These are phyloP conservation scores for Ricinus communis DNA, from an alignment of 345 rosid genomes.

Conservation along the genomic window DNA sequence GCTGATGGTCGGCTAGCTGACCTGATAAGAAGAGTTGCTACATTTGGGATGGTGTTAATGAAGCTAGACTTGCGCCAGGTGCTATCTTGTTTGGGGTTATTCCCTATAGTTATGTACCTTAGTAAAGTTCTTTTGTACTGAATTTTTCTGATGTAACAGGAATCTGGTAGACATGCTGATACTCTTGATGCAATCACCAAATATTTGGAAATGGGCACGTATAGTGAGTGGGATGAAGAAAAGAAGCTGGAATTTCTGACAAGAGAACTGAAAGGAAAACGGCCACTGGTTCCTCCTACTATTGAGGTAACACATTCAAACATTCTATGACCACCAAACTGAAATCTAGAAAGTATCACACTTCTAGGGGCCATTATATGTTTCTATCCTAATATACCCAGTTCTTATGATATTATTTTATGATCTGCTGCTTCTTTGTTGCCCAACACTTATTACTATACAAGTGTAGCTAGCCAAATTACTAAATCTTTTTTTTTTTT, in stretches of 20 bases:
- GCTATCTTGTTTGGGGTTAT: slow-evolving; percentile 17
- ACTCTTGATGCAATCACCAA: slow-evolving; percentile 77
- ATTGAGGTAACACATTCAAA: slow-evolving; percentile 58
- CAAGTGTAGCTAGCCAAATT: too few relatives aligned
- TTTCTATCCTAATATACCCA: too few relatives aligned
- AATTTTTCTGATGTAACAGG: slow-evolving; percentile 47
- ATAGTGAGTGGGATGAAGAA: slow-evolving; percentile 96
- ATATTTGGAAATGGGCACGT: slow-evolving; percentile 91
- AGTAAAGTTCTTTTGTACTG: slow-evolving; percentile 9
- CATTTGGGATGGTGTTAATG: slow-evolving; percentile 88
- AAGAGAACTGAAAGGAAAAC: slow-evolving; percentile 85
- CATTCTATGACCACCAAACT: neutral
- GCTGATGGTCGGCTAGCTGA: slow-evolving; percentile 96
- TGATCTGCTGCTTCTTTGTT: too few relatives aligned
- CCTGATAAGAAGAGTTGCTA: slow-evolving; percentile 83
- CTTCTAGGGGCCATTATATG: neutral
- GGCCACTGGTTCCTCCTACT: slow-evolving; percentile 80
- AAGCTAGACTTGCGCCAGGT: slow-evolving; percentile 99
- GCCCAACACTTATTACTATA: too few relatives aligned
- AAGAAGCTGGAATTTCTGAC: slow-evolving; percentile 80
- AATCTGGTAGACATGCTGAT: slow-evolving; percentile 87
- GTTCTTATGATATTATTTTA: too few relatives aligned
- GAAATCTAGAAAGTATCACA: neutral
- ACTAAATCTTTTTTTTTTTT: too few relatives aligned
- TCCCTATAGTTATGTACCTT: neutral